Conservation (phyloP, 192 early-diverging fungal genomes). For the Backusella mclennaniae region DNA sequence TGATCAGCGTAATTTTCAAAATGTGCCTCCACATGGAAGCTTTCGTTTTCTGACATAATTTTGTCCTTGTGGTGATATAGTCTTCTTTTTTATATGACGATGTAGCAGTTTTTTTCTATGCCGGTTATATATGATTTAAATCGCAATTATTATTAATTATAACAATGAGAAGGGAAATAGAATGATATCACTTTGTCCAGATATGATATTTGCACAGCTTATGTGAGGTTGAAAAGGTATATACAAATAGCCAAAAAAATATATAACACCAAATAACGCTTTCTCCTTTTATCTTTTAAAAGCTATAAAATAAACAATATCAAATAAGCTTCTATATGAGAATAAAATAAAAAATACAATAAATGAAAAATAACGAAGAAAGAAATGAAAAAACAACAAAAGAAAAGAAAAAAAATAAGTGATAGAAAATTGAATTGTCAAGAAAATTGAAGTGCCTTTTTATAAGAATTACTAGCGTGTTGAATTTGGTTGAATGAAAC, state of each 20-base stretch:
- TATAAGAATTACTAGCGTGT: constrained; percentile 6
- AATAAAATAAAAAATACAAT: neutral
- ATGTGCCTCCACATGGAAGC: neutral
- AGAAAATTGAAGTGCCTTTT: constrained; percentile 1
- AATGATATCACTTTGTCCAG: neutral
- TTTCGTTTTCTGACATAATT: constrained; percentile 1
- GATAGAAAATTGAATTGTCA: neutral
- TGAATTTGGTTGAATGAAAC: neutral
- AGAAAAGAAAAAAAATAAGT: neutral
- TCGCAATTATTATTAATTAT: neutral
- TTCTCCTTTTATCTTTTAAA: neutral
- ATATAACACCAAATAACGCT: neutral
- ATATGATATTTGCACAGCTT: neutral
- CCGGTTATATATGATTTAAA: neutral
- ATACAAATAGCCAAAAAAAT: neutral
- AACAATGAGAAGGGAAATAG: neutral
- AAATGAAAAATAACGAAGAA: neutral
- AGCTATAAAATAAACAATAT: neutral
- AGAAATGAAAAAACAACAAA: neutral
- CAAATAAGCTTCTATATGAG: neutral
- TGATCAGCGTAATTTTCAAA: neutral
- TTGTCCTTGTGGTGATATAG: neutral
- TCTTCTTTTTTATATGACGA: neutral
- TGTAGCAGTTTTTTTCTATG: neutral
- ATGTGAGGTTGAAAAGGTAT: neutral